phyloP scores from a whole-genome alignment of 768 basidiomycete species.

The Rhizopogon roseolus region DNA sequence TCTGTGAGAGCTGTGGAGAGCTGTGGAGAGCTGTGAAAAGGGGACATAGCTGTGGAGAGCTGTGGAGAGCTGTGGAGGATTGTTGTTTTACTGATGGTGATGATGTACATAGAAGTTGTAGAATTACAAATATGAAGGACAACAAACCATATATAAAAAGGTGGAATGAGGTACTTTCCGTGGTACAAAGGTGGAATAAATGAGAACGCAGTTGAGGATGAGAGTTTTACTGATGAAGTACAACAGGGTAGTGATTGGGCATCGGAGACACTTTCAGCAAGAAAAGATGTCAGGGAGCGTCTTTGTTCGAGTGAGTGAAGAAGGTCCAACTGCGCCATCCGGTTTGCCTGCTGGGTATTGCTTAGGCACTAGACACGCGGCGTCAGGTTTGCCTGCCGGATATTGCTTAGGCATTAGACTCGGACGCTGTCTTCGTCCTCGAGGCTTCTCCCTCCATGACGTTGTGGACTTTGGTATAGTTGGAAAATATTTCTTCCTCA shows the following conservation, averaged over 20 bases:
- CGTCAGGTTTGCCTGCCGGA: neutral
- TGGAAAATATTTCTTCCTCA: neutral
- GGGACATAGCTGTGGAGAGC: too few relatives aligned
- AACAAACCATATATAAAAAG: neutral
- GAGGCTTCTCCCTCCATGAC: too few relatives aligned
- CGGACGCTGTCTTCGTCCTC: neutral
- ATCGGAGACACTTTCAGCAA: neutral
- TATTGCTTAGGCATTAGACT: conserved; percentile 5
- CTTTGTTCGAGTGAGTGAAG: conserved; percentile 8
- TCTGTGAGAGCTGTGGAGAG: too few relatives aligned
- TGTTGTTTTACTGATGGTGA: too few relatives aligned
- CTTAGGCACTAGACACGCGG: neutral
- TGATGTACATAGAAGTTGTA: too few relatives aligned
- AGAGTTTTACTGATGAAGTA: neutral
- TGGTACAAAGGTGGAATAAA: neutral
- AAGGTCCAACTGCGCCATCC: neutral
- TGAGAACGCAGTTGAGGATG: neutral
- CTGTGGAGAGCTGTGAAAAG: too few relatives aligned
- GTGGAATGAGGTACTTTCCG: neutral
- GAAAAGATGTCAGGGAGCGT: conserved; percentile 21
- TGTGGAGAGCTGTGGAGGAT: too few relatives aligned
- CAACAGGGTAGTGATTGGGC: neutral
- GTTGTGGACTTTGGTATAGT: too few relatives aligned
- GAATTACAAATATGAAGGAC: neutral
- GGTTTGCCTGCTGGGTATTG: neutral